Percentiles rank a stretch among this genome's conserved stretches.
These are phyloP conservation scores for Pterocarpus santalinus DNA, from an alignment of 306 rosid species.

Conservation along the genomic window DNA sequence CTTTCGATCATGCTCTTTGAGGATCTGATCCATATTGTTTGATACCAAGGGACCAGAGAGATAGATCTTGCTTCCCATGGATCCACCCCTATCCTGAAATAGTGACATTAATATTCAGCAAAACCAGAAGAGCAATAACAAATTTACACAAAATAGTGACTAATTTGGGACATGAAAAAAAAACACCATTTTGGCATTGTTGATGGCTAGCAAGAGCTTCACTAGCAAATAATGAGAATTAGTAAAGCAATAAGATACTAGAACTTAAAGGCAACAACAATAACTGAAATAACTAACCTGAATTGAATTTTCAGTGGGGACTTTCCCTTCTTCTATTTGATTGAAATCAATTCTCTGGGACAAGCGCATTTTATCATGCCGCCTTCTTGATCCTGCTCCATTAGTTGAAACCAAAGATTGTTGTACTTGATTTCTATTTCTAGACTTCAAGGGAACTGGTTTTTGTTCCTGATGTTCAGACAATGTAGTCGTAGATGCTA, in stretches of 20 bases:
- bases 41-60: conserved; percentile 85
- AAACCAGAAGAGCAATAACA: neutral
- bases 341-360: conserved; percentile 54
- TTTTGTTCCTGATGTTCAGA: conserved; percentile 61
- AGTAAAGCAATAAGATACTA: neutral
- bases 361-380: conserved; percentile 56
- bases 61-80: conserved; percentile 67
- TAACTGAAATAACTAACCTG: conserved; percentile 58
- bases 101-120: conserved; percentile 12
- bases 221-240: conserved; percentile 7
- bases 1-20: conserved; percentile 78
- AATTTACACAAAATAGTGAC: conserved; percentile 21
- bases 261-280: conserved; percentile 14
- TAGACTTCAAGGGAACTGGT: conserved; percentile 51
- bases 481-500: conserved; percentile 56
- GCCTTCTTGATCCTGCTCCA: conserved; percentile 58
- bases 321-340: conserved; percentile 57
- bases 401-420: conserved; percentile 55
- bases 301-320: conserved; percentile 51
- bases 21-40: conserved; percentile 77
- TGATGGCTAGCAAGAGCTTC: conserved; percentile 23
- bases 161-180: neutral
- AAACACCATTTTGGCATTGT: conserved; percentile 18
- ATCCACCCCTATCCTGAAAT: conserved; percentile 64
- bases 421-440: conserved; percentile 43